Base-by-base conservation (phyloP, 2,329 filamentous ascomycete genomes). In the Erysiphe neolycopersici region DNA sequence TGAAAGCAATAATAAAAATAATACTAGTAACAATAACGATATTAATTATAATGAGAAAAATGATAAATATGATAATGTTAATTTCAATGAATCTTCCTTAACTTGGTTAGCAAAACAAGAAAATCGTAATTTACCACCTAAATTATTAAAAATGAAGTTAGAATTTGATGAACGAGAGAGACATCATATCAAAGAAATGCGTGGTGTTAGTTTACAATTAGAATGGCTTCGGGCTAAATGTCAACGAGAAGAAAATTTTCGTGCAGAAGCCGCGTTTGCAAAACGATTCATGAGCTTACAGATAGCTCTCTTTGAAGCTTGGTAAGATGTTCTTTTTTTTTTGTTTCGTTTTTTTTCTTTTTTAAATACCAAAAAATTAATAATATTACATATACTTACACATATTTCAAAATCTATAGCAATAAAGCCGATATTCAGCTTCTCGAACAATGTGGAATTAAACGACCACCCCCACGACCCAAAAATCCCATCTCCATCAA, bases 381-480 rank as follows among this genome's bases (percentile, higher is more conserved):
- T 33, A 12, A 38, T 17, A 41, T 26, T 44, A 17, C n/a, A 45
- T 51, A 53, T 47, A 44, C 22, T 26, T 26, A 26, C 22, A 26
- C 22, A 26, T 26, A 26, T 26, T 26, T 47, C 8, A 4, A 4
- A 5, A 26, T 26, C 4, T 49, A 58, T 59, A 95, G 89, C 64
- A 98, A 95, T 64, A 78, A 87, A 59, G 79, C 82, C 47, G 83
- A 95, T 58, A 74, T 95, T 46, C 73, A 76, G 43, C 78, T 94
- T 56, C 75, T 95, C 49, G 72, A 79, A 52, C 71, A 79, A 52
- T 92, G 31, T 35, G 82, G 80, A 48, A 72, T 81, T 48, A 68
- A 46, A 31, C 43, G 44, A 14, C 49, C 49, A 18, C 39, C 42
- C 13, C 17, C 33, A 5, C 43, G 46, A 29, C 44, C 45, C 12